These are phyloP conservation scores for Cercospora brassicicola DNA, from an alignment of 2,329 filamentous ascomycete genomes.

Conservation along the genomic window DNA sequence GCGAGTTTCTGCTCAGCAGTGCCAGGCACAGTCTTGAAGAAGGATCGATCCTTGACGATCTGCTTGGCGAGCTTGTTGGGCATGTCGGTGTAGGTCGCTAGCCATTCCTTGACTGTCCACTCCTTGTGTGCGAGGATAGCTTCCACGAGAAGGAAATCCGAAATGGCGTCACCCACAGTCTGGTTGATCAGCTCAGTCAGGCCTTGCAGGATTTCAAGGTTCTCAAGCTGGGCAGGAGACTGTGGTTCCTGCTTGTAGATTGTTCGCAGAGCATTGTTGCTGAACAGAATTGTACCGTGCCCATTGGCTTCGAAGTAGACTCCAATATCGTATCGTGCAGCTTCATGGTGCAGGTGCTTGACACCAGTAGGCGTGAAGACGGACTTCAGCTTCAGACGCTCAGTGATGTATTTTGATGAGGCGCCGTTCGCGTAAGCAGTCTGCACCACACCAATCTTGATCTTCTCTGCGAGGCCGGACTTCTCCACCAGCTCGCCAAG, in stretches of 20 bases:
- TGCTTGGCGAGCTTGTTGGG: constrained; percentile 94
- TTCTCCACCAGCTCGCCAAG: constrained; percentile 82
- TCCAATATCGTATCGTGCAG: constrained; percentile 88
- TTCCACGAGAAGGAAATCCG: constrained; percentile 93
- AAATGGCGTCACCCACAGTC: constrained; percentile 92
- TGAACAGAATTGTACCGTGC: constrained; percentile 95
- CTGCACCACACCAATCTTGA: constrained; percentile 92
- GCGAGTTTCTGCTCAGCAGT: constrained; percentile 80
- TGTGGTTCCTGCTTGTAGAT: constrained; percentile 80
- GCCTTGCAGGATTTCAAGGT: constrained; percentile 79
- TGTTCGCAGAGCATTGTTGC: constrained; percentile 72
- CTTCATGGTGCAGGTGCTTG: constrained; percentile 97
- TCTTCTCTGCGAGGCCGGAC: constrained; percentile 73
- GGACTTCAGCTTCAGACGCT: constrained; percentile 82
- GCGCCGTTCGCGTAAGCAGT: constrained; percentile 97
- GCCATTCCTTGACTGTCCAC: constrained; percentile 86
- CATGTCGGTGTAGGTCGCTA: constrained; percentile 86
- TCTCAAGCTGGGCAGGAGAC: constrained; percentile 86
- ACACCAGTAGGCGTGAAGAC: constrained; percentile 94
- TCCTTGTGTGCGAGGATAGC: constrained; percentile 92
- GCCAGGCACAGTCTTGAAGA: constrained; percentile 81
- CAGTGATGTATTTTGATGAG: constrained; percentile 86
- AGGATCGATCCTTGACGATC: constrained; percentile 80
- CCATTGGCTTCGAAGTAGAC: constrained; percentile 99
- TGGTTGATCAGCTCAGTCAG: constrained; percentile 95